Evolutionary conservation across 2,329 filamentous ascomycete species (phyloP).

Genomic region (Colletotrichum navitas): DNA sequence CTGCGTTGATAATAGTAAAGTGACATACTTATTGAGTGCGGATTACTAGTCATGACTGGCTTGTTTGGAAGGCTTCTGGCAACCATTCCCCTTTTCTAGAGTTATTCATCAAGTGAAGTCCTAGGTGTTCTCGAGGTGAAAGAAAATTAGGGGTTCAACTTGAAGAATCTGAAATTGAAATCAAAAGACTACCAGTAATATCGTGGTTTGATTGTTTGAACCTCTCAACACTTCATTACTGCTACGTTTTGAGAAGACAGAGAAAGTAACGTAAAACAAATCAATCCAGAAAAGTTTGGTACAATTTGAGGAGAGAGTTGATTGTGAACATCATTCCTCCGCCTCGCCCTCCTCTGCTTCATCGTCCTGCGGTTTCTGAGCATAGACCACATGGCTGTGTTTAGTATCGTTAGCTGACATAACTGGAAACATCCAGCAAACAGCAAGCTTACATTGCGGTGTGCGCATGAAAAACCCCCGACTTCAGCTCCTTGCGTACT

Average conservation of each 20-base stretch:
- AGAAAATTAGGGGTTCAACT: too few species aligned
- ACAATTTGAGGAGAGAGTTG: neutral
- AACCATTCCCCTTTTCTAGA: neutral
- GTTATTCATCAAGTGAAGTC: neutral
- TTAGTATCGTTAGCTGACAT: neutral
- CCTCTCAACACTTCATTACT: neutral
- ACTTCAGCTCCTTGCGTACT: conserved; percentile 48
- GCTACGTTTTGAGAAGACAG: neutral
- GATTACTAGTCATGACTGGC: neutral
- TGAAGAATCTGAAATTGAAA: too few species aligned
- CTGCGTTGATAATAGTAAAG: neutral
- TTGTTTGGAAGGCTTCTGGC: neutral
- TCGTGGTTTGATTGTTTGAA: too few species aligned
- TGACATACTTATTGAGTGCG: neutral
- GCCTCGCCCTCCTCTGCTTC: neutral
- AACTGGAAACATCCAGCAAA: too few species aligned
- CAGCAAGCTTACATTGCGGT: conserved; percentile 41
- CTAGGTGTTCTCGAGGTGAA: too few species aligned
- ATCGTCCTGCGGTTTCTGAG: conserved; percentile 19
- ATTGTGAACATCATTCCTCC: neutral
- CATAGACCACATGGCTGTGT: conserved; percentile 38
- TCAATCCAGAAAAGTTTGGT: neutral
- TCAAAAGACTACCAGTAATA: too few species aligned
- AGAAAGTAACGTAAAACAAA: neutral
- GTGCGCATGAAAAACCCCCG: conserved; percentile 46